Evolutionary conservation across 306 rosid species (phyloP).

Genomic region (Oemleria cerasiformis): DNA sequence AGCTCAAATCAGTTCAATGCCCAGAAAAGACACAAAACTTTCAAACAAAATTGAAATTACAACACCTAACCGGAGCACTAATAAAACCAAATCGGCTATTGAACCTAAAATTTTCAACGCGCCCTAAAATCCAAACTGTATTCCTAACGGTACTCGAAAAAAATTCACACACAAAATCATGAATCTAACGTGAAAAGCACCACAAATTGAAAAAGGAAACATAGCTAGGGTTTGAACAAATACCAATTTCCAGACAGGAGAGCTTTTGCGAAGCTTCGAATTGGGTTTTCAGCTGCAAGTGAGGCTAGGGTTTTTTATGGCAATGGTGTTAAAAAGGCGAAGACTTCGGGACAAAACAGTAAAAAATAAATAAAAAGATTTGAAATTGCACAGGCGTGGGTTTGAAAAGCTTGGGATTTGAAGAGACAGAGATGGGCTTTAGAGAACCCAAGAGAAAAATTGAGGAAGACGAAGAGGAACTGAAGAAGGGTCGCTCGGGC

Average conservation of each 20-base stretch:
- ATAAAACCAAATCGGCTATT: slow-evolving; percentile 28
- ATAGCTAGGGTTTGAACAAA: slow-evolving; percentile 62
- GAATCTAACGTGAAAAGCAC: slow-evolving; percentile 41
- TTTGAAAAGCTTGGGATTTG: slow-evolving; percentile 15
- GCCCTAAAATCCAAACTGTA: slow-evolving; percentile 31
- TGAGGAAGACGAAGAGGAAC: slow-evolving; percentile 15
- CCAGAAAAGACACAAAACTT: slow-evolving; percentile 17
- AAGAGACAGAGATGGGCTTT: slow-evolving; percentile 28
- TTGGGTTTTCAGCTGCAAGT: slow-evolving; percentile 23
- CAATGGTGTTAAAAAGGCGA: slow-evolving; percentile 23
- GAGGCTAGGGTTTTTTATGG: slow-evolving; percentile 54
- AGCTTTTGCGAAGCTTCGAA: slow-evolving; percentile 27
- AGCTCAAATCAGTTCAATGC: slow-evolving; percentile 34
- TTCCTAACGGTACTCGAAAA: slow-evolving; percentile 15
- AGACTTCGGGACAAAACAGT: slow-evolving; percentile 13
- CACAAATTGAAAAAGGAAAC: slow-evolving; percentile 46
- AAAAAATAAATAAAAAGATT: neutral
- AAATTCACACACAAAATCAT: slow-evolving; percentile 24
- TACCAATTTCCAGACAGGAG: slow-evolving; percentile 27
- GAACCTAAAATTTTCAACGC: slow-evolving; percentile 15
- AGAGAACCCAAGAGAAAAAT: neutral
- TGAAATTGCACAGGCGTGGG: slow-evolving; percentile 2
- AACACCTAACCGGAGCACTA: slow-evolving; percentile 5
- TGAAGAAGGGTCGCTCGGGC: slow-evolving; percentile 40
- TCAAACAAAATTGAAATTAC: slow-evolving; percentile 15